Percentiles rank a stretch among this genome's conserved stretches.
phyloP scores from a whole-genome alignment of 2,329 filamentous ascomycete genomes.

The Fusarium setosum region DNA sequence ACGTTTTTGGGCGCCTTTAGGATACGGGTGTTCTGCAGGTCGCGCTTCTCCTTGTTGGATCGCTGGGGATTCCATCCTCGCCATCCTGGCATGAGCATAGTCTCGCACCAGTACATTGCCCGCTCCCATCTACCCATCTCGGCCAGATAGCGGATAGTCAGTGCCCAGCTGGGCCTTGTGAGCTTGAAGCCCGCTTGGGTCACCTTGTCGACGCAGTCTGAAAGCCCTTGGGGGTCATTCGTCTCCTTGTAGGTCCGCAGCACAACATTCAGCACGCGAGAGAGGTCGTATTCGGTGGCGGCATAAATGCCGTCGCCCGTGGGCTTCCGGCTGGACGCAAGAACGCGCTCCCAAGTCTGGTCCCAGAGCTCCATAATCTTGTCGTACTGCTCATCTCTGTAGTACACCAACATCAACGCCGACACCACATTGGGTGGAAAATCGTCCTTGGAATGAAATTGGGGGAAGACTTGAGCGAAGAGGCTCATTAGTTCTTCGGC shows the following conservation, averaged over 20 bases:
- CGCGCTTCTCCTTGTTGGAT: slow-evolving; percentile 48
- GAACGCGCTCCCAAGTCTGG: slow-evolving; percentile 65
- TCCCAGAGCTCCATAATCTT: slow-evolving; percentile 76
- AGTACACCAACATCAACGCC: slow-evolving; percentile 75
- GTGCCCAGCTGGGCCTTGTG: slow-evolving; percentile 84
- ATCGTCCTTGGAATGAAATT: slow-evolving; percentile 45
- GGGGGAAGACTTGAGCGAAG: slow-evolving; percentile 58
- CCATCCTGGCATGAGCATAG: slow-evolving; percentile 82
- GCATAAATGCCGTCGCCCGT: slow-evolving; percentile 51
- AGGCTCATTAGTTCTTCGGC: slow-evolving; percentile 67
- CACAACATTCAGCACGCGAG: slow-evolving; percentile 62
- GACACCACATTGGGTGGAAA: slow-evolving; percentile 68
- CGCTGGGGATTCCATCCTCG: slow-evolving; percentile 71
- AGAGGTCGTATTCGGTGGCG: slow-evolving; percentile 64
- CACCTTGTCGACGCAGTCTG: slow-evolving; percentile 65
- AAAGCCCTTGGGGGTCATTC: slow-evolving; percentile 59
- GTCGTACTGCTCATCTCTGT: slow-evolving; percentile 66
- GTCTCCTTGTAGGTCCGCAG: slow-evolving; percentile 55
- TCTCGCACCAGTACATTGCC: slow-evolving; percentile 81
- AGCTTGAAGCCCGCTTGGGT: slow-evolving; percentile 76
- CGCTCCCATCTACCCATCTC: slow-evolving; percentile 67
- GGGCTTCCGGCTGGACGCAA: slow-evolving; percentile 46
- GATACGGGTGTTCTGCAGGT: slow-evolving; percentile 49
- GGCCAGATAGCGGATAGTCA: slow-evolving; percentile 76
- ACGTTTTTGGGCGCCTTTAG: slow-evolving; percentile 51